Percentiles rank a stretch among this genome's conserved stretches.
These are phyloP conservation scores for Carex cristatella DNA, from an alignment of 176 grass and related monocot genomes.

Conservation along the genomic window DNA sequence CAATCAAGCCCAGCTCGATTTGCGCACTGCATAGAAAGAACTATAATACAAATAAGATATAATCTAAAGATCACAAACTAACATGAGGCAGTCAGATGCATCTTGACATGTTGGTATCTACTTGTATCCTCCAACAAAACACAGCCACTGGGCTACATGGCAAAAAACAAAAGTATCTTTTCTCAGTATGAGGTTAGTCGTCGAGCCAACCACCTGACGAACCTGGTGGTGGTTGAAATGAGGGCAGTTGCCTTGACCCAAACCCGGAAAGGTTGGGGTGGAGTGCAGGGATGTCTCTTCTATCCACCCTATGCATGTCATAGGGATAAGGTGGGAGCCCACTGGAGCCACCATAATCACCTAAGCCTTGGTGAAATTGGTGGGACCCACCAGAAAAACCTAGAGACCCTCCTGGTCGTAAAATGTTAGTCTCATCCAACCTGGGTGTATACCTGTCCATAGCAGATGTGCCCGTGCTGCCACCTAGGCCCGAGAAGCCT, in stretches of 20 bases:
- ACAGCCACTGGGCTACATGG: not conserved
- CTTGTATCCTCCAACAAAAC: not conserved
- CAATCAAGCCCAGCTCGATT: not conserved
- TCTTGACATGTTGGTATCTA: slow-evolving; percentile 4
- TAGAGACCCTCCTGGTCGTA: not conserved
- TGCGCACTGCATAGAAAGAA: not conserved
- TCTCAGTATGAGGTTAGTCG: slow-evolving; percentile 15
- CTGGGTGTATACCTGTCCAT: slow-evolving; percentile 48
- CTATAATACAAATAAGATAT: not conserved
- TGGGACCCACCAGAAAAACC: not conserved
- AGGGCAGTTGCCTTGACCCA: slow-evolving; percentile 16
- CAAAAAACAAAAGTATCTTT: not conserved
- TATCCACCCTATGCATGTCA: slow-evolving; percentile 20
- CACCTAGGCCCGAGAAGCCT: slow-evolving; percentile 20
- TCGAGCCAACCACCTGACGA: slow-evolving; percentile 33
- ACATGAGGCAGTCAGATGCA: not conserved
- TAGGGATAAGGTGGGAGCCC: slow-evolving; percentile 12
- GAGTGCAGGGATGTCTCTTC: slow-evolving; percentile 14
- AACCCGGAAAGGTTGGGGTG: slow-evolving; percentile 19
- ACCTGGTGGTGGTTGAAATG: slow-evolving; percentile 24
- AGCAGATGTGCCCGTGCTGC: slow-evolving; percentile 28
- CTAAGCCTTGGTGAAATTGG: slow-evolving; percentile 1
- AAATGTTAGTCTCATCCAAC: slow-evolving; percentile 44
- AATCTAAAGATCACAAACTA: not conserved
- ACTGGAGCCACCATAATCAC: not conserved